Base-by-base conservation (phyloP, 2,329 filamentous ascomycete genomes). In the Aurifilum marmelostoma region DNA sequence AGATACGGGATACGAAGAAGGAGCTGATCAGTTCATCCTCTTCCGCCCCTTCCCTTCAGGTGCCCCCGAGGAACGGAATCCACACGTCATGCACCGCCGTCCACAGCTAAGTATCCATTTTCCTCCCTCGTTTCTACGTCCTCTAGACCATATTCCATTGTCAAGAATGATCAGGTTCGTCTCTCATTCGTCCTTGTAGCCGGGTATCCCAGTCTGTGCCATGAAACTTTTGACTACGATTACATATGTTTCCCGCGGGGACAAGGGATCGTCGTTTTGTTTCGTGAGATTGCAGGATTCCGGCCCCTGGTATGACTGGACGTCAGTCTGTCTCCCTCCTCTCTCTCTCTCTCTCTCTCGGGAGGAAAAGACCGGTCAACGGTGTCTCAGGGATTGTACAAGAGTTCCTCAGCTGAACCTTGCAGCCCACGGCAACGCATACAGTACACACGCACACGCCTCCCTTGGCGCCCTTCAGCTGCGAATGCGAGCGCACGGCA, bases 51-150 rank as follows among this genome's bases (percentile, higher is more conserved):
- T 12, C n/a, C n/a, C 9, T 21, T 7, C n/a, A n/a, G 5, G 8
- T 16, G 14, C 2, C n/a, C 8, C 47, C 50, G 5, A 29, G 14
- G 27, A 56, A 29, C 27, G 14, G 52, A 29, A 27, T 29, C n/a
- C 52, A 56, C 52, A 56, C 52, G 52, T 56, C 52, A 56, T 56
- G 24, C 50, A 54, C 12, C 52, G 12, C 52, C 27, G 24, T 56
- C 27, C 52, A 11, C 29, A 11, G 52, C 9, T 39, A 9, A 7
- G 8, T 7, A 12, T 12, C 9, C 24, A 18, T 7, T 29, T 29
- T 12, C n/a, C 24, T 52, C 16, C 14, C 18, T 47, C 7, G 7
- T 16, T 47, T 47, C n/a, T n/a, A n/a, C n/a, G n/a, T n/a, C n/a
- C n/a, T n/a, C n/a, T n/a, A n/a, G n/a, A n/a, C n/a, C n/a, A n/a